Percentiles rank a stretch among this genome's conserved stretches.
Conservation (phyloP, 2,329 filamentous ascomycete species). For the Grosmannia huntii region DNA sequence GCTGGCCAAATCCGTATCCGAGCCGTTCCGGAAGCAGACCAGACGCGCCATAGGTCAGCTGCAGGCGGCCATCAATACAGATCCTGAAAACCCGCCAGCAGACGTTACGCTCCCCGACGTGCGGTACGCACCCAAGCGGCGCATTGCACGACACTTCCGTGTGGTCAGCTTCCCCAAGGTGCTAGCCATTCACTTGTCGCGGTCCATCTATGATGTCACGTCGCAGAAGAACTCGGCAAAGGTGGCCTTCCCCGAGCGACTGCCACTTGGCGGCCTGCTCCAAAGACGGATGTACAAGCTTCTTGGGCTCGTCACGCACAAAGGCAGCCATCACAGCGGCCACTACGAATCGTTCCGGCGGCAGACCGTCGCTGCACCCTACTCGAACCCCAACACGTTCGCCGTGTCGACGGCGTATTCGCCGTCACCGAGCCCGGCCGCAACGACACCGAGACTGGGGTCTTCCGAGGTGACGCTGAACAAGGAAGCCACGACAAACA, state of each 20-base stretch:
- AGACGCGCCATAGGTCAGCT: conserved; percentile 51
- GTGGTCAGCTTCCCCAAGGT: conserved; percentile 83
- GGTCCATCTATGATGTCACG: conserved; percentile 75
- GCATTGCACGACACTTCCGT: conserved; percentile 76
- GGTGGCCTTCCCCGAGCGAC: conserved; percentile 77
- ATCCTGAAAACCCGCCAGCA: conserved; percentile 66
- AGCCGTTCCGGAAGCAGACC: conserved; percentile 36
- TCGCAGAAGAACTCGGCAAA: conserved; percentile 93
- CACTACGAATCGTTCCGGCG: conserved; percentile 95
- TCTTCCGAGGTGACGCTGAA: conserved; percentile 16
- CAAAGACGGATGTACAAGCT: conserved; percentile 72
- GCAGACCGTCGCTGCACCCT: conserved; percentile 68
- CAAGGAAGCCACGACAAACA: background rate
- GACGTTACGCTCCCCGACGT: conserved; percentile 64
- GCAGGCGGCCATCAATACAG: conserved; percentile 55
- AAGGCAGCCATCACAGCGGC: conserved; percentile 88
- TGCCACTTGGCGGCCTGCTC: conserved; percentile 69
- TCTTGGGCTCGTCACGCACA: conserved; percentile 80
- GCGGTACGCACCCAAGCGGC: conserved; percentile 63
- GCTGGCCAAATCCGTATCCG: conserved; percentile 38
- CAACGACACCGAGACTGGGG: conserved; percentile 31
- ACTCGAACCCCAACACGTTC: conserved; percentile 70
- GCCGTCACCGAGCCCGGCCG: conserved; percentile 39
- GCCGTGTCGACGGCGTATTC: conserved; percentile 64
- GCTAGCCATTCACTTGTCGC: conserved; percentile 80